Evolutionary conservation across 2,329 filamentous ascomycete genomes (phyloP).

Genomic region (Capronia americana): DNA sequence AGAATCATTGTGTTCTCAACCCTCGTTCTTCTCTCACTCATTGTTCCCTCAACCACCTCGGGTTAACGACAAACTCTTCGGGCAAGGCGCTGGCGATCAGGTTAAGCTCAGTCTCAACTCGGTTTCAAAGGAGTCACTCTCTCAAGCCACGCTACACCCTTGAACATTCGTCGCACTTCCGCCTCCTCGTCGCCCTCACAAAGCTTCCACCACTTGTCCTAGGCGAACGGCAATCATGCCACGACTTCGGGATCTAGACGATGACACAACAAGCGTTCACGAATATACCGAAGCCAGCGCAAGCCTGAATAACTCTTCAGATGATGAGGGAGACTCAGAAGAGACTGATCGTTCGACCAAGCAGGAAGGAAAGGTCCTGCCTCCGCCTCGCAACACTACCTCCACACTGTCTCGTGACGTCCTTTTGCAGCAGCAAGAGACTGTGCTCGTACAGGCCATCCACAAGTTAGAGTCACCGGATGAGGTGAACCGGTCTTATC

Average conservation of each 20-base stretch:
- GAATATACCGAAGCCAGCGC: not conserved
- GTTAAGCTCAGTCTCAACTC: not conserved
- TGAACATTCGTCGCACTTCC: not conserved
- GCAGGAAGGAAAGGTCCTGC: not conserved
- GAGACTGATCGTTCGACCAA: not conserved
- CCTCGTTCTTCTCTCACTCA: not conserved
- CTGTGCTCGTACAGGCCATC: conserved; percentile 1
- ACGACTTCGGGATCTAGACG: not conserved
- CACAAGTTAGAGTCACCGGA: conserved; percentile 11
- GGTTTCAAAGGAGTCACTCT: not conserved
- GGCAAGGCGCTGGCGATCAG: not conserved
- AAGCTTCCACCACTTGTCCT: not conserved
- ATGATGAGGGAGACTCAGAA: not conserved
- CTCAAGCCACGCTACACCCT: not conserved
- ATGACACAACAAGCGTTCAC: not conserved
- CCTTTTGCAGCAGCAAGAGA: not conserved
- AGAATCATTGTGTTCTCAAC: not conserved
- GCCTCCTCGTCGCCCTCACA: not conserved
- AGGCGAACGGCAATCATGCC: not conserved
- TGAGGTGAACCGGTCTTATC: conserved; percentile 18
- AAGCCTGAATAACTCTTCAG: not conserved
- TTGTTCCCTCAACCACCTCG: not conserved
- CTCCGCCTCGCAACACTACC: not conserved
- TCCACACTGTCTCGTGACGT: not conserved
- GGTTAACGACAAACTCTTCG: not conserved